Conservation (phyloP, 257 asterid species). For the Eustoma russellianum region DNA sequence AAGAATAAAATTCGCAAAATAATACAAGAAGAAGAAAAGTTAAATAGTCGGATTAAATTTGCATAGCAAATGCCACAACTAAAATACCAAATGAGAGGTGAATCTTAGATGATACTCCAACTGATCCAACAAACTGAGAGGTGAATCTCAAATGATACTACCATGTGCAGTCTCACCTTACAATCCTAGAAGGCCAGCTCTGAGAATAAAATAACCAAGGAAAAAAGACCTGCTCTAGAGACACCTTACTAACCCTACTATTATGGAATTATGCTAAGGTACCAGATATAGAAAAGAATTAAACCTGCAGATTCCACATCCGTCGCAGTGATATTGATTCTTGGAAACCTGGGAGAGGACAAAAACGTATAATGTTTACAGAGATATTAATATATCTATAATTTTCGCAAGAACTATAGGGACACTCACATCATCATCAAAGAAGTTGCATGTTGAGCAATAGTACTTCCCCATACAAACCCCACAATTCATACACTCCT, state of each 20-base stretch:
- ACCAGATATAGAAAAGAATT: background rate
- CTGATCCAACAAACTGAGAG: background rate
- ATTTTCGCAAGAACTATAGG: background rate
- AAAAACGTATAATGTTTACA: background rate
- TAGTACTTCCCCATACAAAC: conserved; percentile 55
- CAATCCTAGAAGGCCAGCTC: too few species aligned
- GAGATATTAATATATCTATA: conserved; percentile 1
- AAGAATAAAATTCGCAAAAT: background rate
- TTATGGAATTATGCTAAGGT: too few species aligned
- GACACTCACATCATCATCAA: conserved; percentile 59
- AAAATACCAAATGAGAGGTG: background rate
- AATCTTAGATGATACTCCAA: background rate
- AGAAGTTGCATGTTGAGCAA: conserved; percentile 57
- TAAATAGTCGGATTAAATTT: background rate
- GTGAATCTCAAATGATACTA: background rate
- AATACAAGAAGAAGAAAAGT: too few species aligned
- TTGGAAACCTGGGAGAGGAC: conserved; percentile 36
- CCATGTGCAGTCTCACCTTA: too few species aligned
- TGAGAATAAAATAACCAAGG: too few species aligned
- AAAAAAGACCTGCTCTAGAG: too few species aligned
- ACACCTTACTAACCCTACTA: too few species aligned
- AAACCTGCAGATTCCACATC: conserved; percentile 76
- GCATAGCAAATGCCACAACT: background rate
- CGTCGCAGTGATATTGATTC: conserved; percentile 63
- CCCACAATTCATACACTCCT: conserved; percentile 41